phyloP scores from a whole-genome alignment of 495 filamentous ascomycete genomes.

The Bombardia bombarda region DNA sequence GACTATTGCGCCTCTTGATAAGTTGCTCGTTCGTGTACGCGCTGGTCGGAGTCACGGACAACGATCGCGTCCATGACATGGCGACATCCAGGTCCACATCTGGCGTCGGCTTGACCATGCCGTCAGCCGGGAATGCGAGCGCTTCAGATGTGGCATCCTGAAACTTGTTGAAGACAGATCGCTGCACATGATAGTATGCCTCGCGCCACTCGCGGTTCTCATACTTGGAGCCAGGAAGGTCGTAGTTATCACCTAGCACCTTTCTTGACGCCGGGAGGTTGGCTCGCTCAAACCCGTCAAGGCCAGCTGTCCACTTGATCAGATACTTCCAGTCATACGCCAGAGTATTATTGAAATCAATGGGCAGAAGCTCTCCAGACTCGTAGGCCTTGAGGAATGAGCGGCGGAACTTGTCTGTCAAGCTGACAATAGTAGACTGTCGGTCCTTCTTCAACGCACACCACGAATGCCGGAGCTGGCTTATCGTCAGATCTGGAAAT shows the following conservation, averaged over 20 bases:
- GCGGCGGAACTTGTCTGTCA: constrained; percentile 71
- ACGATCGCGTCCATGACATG: constrained; percentile 25
- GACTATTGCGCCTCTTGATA: constrained; percentile 25
- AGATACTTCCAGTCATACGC: constrained; percentile 70
- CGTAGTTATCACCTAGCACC: constrained; percentile 22
- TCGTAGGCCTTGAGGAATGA: constrained; percentile 71
- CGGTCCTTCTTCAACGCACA: constrained; percentile 48
- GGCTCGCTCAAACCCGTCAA: constrained; percentile 27
- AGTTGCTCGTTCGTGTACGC: constrained; percentile 27
- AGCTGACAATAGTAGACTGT: constrained; percentile 52
- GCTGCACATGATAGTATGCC: constrained; percentile 30
- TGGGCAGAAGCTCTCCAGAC: constrained; percentile 52
- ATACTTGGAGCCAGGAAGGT: constrained; percentile 20
- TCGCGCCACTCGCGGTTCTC: constrained; percentile 40
- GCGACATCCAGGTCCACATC: constrained; percentile 6
- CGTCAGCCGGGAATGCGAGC: constrained; percentile 15
- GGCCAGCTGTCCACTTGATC: constrained; percentile 57
- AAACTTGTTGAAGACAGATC: constrained; percentile 38
- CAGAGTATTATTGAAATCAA: constrained; percentile 65
- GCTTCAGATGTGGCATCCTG: constrained; percentile 32
- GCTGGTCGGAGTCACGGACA: constrained; percentile 27
- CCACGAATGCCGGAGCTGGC: constrained; percentile 55
- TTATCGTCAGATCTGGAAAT: constrained; percentile 52
- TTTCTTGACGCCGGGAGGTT: constrained; percentile 30
- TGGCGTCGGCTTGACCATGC: neutral